Percentiles rank a stretch among this genome's conserved stretches.
Conservation (phyloP, 306 rosid species). For the Echinosophora koreensis region DNA sequence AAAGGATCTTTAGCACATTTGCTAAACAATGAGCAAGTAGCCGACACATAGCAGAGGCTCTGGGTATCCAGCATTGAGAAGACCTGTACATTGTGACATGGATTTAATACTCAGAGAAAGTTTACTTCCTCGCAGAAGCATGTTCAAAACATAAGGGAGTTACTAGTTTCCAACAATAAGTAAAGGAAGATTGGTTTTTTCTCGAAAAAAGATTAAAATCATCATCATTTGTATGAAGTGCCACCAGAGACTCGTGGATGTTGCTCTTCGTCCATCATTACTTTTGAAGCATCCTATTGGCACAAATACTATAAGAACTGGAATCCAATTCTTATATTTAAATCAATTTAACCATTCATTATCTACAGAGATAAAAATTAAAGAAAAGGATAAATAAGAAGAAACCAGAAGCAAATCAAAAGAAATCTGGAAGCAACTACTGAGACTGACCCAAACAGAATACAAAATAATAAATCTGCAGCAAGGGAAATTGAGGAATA, state of each 20-base stretch:
- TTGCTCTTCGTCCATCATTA: not conserved
- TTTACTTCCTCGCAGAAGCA: slow-evolving; percentile 27
- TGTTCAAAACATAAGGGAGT: not conserved
- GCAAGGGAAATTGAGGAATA: not conserved
- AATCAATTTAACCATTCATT: not conserved
- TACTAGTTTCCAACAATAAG: not conserved
- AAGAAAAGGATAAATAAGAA: not conserved
- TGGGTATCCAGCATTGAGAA: slow-evolving; percentile 95
- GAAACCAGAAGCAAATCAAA: not conserved
- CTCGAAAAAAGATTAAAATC: not conserved
- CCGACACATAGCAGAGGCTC: slow-evolving; percentile 87
- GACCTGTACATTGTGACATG: slow-evolving; percentile 62
- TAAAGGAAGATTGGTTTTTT: not conserved
- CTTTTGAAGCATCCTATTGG: not conserved
- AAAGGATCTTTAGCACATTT: slow-evolving; percentile 94
- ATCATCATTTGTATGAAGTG: not conserved
- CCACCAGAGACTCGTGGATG: slow-evolving; percentile 16
- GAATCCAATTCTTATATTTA: slow-evolving; percentile 4
- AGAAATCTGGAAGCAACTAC: not conserved
- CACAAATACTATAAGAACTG: slow-evolving; percentile 18
- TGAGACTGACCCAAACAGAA: not conserved
- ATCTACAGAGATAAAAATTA: slow-evolving; percentile 25
- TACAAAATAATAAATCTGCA: not conserved
- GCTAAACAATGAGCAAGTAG: slow-evolving; percentile 86
- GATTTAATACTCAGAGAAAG: slow-evolving; percentile 40